Evolutionary conservation across 139 green algal genomes (phyloP), one percentile per base, ranked within the genome.

Genomic region (Chlorella sp.): DNA sequence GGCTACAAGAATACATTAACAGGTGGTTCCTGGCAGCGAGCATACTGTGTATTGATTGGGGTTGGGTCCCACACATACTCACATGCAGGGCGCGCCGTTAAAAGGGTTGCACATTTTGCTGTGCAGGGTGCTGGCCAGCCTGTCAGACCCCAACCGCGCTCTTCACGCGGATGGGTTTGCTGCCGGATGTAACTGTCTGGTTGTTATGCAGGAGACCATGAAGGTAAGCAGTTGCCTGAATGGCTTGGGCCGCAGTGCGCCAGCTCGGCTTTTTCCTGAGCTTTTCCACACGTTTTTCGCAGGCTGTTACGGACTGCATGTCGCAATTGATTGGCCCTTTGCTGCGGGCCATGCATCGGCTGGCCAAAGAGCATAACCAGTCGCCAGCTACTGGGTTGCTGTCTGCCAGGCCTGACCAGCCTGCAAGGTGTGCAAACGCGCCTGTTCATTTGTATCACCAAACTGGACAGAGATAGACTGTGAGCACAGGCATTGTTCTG

Each of bases 341-440:
- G 79, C 89, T 96, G 40, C 94, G 93, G 78, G 70, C 94, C 51
- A 87, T 95, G 69, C 90, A 93, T 80, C 74, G 85, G 40, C 79
- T 92, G 34, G 88, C 90, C 34, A 88, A 90, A 44, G 92, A 95
- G 28, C 88, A 95, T 34, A 88, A 92, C 69, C 77, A 90, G 24
- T 72, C 89, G 34, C 90, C 83, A 24, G 62, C 46, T 16, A 40
- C 64, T 17, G 78, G 38, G 36, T 73, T 93, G 40, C 60, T 89
- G 32, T 84, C 76, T 2, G 76, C 84, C 13, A 89, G 90, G 34
- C 73, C 75, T 3, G 68, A 76, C 14, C 65, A 68, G n/a, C 82
- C 82, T 17, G 65, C 82, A 16, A 28, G 56, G 82, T 86, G 30
- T 9, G 77, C 19, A 9, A 30, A 5, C 38, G n/a, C n/a, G n/a